A percentile compares a stretch with the other conserved stretches of the same genome.
Conservation (phyloP, 208 protist species). For the Leishmania amazonensis region DNA sequence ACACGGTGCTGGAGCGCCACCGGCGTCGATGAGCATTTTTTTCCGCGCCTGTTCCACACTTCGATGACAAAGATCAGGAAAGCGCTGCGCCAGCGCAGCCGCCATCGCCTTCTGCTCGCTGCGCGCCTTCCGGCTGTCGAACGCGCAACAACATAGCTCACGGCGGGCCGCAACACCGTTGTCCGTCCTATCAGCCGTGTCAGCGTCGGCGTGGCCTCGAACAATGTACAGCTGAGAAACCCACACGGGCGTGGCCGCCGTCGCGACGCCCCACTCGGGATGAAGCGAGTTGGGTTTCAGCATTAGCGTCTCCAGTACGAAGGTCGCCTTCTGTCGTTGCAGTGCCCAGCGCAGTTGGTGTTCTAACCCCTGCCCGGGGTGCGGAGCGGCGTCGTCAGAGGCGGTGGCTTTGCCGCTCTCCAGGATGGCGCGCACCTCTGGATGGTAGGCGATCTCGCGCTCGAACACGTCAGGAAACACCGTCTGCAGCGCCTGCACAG, state of each 20-base stretch:
- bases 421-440: conserved; percentile 50
- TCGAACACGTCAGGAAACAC: conserved; percentile 67
- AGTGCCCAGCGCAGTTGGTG: conserved; percentile 56
- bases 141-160: conserved; percentile 27
- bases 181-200: neutral
- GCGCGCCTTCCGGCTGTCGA: conserved; percentile 63
- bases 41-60: conserved; percentile 44
- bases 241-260: conserved; percentile 15
- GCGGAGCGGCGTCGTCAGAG: conserved; percentile 30
- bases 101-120: conserved; percentile 71
- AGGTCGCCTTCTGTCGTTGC: conserved; percentile 27
- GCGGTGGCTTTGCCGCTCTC: conserved; percentile 30
- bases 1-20: conserved; percentile 38
- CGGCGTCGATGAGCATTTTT: conserved; percentile 42
- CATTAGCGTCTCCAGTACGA: conserved; percentile 31
- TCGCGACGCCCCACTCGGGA: conserved; percentile 40
- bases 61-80: conserved; percentile 35
- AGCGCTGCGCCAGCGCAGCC: conserved; percentile 44
- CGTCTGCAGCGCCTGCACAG: conserved; percentile 45
- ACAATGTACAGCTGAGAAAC: conserved; percentile 25
- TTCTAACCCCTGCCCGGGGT: conserved; percentile 44
- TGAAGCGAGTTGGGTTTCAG: conserved; percentile 40
- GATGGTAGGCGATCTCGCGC: conserved; percentile 65
- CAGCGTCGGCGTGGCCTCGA: neutral
- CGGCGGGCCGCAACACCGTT: neutral